A percentile compares a stretch with the other conserved stretches of the same genome.
These are phyloP conservation scores for Dactylorhiza incarnata DNA, from an alignment of 106 monocot genomes.

Conservation along the genomic window DNA sequence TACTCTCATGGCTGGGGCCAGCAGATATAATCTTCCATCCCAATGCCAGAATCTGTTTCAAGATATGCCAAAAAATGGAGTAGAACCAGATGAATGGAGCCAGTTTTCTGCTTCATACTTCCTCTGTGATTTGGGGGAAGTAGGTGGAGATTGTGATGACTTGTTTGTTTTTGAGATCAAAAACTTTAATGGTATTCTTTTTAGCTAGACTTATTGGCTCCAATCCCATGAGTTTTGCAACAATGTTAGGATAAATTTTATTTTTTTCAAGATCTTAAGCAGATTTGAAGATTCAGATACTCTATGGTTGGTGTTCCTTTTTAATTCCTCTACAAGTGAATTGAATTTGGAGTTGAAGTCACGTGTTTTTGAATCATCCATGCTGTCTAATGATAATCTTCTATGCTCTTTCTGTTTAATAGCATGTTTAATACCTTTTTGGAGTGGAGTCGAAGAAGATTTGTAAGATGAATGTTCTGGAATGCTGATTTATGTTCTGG, in stretches of 20 bases:
- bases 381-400: slow-evolving; percentile 81
- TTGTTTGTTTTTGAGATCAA: slow-evolving; percentile 5
- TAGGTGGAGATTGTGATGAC: slow-evolving; percentile 9
- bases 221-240: slow-evolving; percentile 94
- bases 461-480: too few relatives aligned
- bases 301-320: slow-evolving; percentile 9
- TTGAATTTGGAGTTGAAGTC: slow-evolving; percentile 22
- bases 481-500: too few relatives aligned
- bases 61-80: slow-evolving; percentile 47
- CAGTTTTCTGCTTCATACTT: slow-evolving; percentile 34
- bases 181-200: not conserved
- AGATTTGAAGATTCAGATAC: slow-evolving; percentile 9
- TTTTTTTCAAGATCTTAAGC: slow-evolving; percentile 23
- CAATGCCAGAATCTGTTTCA: too few relatives aligned
- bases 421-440: slow-evolving; percentile 21
- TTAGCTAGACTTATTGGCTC: slow-evolving; percentile 20
- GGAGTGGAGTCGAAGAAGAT: too few relatives aligned
- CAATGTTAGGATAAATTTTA: slow-evolving; percentile 30
- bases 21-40: slow-evolving; percentile 15
- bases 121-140: slow-evolving; percentile 13
- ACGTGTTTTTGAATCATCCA: slow-evolving; percentile 22
- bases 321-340: slow-evolving; percentile 17
- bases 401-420: slow-evolving; percentile 51
- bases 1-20: slow-evolving; percentile 52
- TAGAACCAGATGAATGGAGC: slow-evolving; percentile 59